Conservation (phyloP, 2,329 filamentous ascomycete species). For the Neofusicoccum kwambonambiense region DNA sequence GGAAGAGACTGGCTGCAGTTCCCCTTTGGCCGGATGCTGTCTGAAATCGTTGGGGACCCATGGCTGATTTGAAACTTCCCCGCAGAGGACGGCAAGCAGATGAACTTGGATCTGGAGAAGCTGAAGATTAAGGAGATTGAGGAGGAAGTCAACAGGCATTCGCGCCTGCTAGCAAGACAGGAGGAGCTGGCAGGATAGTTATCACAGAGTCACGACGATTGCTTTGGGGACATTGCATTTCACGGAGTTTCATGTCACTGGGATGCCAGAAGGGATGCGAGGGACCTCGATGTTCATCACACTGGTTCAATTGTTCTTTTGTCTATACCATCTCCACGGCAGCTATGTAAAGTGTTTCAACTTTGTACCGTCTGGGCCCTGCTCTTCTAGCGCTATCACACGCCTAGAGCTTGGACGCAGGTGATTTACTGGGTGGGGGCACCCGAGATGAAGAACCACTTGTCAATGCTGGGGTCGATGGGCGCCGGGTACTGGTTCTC, state of each 20-base stretch:
- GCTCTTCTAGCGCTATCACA: not conserved
- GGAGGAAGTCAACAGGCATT: conserved; percentile 88
- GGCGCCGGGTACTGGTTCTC: conserved; percentile 81
- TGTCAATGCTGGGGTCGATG: conserved; percentile 96
- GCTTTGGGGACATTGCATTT: conserved; percentile 16
- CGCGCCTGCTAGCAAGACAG: conserved; percentile 74
- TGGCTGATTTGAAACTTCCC: not conserved
- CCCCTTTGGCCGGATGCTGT: not conserved
- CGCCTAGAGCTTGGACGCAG: not conserved
- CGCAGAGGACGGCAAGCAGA: conserved; percentile 87
- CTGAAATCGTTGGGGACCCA: not conserved
- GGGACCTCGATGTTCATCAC: not conserved
- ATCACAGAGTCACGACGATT: not conserved
- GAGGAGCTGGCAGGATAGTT: conserved; percentile 64
- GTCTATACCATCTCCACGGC: conserved; percentile 18
- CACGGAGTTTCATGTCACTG: conserved; percentile 15
- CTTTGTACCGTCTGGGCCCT: conserved; percentile 2
- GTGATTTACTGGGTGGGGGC: conserved; percentile 60
- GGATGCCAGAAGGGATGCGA: not conserved
- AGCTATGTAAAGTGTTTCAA: conserved; percentile 13
- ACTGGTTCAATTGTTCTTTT: conserved; percentile 15
- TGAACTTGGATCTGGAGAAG: conserved; percentile 77
- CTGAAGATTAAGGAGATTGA: conserved; percentile 82
- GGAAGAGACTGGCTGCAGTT: not conserved
- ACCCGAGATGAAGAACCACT: conserved; percentile 99